Evolutionary conservation across 257 asterid genomes (phyloP).

Genomic region (Solanum chiquidenum): DNA sequence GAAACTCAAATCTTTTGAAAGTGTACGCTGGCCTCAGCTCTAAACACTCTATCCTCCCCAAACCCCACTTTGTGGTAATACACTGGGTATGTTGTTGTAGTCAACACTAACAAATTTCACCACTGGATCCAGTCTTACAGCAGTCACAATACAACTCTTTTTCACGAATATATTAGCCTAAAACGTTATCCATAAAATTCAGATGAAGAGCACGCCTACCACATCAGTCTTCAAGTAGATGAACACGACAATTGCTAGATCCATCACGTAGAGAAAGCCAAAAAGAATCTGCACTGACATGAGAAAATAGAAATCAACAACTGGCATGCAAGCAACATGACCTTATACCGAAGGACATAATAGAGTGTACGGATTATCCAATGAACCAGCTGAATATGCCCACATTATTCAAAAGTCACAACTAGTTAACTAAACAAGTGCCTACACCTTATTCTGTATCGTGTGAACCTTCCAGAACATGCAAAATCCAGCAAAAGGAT

Average conservation of each 20-base stretch:
- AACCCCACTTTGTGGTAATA: not conserved
- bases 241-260: constrained; percentile 66
- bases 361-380: not conserved
- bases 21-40: not conserved
- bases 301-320: not conserved
- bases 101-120: not conserved
- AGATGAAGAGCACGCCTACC: constrained; percentile 32
- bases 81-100: not conserved
- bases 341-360: not conserved
- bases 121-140: not conserved
- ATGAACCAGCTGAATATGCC: not conserved
- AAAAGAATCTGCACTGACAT: constrained; percentile 62
- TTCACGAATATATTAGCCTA: not conserved
- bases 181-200: not conserved
- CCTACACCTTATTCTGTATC: not conserved
- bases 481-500: not conserved
- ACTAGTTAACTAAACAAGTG: not conserved
- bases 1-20: not conserved
- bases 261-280: constrained; percentile 66
- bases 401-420: not conserved
- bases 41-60: not conserved
- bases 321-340: not conserved
- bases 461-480: not conserved
- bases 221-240: constrained; percentile 74
- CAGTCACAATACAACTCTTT: not conserved